phyloP scores from a whole-genome alignment of 2,329 filamentous ascomycete genomes.

The Aspergillus sergii region DNA sequence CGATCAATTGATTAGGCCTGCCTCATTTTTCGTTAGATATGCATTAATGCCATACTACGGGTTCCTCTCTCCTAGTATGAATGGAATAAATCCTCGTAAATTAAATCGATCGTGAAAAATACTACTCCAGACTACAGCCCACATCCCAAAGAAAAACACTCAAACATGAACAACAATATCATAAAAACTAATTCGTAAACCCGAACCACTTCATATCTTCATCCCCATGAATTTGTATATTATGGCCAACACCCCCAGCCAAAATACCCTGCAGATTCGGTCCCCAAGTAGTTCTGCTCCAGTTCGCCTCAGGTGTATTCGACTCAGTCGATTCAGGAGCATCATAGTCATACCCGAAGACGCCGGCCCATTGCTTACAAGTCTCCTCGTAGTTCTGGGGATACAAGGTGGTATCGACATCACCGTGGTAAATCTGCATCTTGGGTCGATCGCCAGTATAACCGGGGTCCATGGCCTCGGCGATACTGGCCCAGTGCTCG shows the following conservation, averaged over 20 bases:
- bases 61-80: no score
- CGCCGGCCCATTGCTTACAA: constrained; percentile 59
- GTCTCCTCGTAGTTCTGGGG: constrained; percentile 61
- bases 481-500: constrained; percentile 23
- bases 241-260: constrained; percentile 26
- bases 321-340: constrained; percentile 15
- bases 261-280: constrained; percentile 25
- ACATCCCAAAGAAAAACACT: no score
- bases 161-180: no score
- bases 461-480: constrained; percentile 26
- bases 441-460: constrained; percentile 53
- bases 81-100: no score
- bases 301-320: constrained; percentile 21
- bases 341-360: constrained; percentile 44
- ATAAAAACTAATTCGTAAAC: constrained; percentile 12
- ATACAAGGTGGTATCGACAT: constrained; percentile 52
- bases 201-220: constrained; percentile 30
- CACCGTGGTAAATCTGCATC: constrained; percentile 63
- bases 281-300: constrained; percentile 27
- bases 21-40: no score
- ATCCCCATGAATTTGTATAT: constrained; percentile 23
- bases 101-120: no score
- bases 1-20: no score
- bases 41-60: no score
- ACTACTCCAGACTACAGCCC: no score